Evolutionary conservation across 2,329 filamentous ascomycete genomes (phyloP), one percentile per base, ranked within the genome.

Genomic region (Diaporthe nobilis): DNA sequence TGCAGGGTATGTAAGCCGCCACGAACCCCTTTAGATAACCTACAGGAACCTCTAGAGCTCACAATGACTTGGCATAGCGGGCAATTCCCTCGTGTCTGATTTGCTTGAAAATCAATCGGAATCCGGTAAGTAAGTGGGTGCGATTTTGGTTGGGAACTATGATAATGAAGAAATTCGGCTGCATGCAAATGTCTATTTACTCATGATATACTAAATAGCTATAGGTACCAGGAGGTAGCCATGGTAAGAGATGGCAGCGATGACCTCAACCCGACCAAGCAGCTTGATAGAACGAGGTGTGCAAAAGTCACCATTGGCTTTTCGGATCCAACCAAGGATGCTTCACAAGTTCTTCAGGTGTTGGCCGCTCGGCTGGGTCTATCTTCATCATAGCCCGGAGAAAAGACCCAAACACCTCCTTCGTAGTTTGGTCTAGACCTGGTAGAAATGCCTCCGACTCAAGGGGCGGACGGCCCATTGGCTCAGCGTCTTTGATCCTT

Each of bases 311-410:
- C 60, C 39, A 65, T 15, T 17, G 9, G 3, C 15, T 6, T 31
- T 65, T 65, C 28, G 60, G 60, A 25, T 65, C 60, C 42, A 65
- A 15, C 60, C 60, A 65, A 47, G 39, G 60, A 31, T 65, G 42
- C 8, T 44, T 1, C 42, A 20, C 25, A 22, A 65, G 60, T 9
- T 47, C 39, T 31, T 47, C 60, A 22, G 60, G 39, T 65, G 17
- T 65, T 15, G 60, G 39, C 25, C 60, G 60, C 25, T 65, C 42
- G 42, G 8, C 42, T 4, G 60, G 60, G 25, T 65, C 1, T 47
- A 65, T 65, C 60, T 47, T 65, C 60, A 65, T 65, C 39, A 65
- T 65, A 65, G 25, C 4, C 60, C 42, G 25, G 42, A 65, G 60
- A 47, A 65, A 65, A 7, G 60, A 65, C 42, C 6, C 60, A 13